A percentile compares a stretch with the other conserved stretches of the same genome.
phyloP scores from a whole-genome alignment of 805 yeast genomes.

The Candida broadrunensis region DNA sequence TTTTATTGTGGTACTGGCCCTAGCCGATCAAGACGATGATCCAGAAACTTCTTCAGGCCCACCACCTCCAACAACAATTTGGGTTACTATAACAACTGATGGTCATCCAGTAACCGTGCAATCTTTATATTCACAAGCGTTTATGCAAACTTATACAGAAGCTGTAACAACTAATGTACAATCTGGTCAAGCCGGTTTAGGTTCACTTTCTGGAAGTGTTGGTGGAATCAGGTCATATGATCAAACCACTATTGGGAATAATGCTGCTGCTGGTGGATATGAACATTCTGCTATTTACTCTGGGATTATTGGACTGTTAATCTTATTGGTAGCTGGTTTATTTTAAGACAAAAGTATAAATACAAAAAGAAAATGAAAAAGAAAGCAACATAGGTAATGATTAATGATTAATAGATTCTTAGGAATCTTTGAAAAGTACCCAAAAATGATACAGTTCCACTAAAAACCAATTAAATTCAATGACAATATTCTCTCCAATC shows the following conservation, averaged over 20 bases:
- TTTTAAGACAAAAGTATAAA: no score
- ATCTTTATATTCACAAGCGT: constrained; percentile 22
- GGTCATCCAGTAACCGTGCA: constrained; percentile 25
- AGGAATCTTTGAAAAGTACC: no score
- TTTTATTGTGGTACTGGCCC: constrained; percentile 9
- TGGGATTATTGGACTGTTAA: constrained; percentile 13
- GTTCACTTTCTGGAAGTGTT: constrained; percentile 21
- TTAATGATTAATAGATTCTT: no score
- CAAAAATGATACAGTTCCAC: no score
- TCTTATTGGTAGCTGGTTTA: constrained; percentile 8
- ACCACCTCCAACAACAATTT: constrained; percentile 26
- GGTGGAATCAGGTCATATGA: constrained; percentile 30
- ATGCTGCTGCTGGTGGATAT: constrained; percentile 6
- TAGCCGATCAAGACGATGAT: constrained; percentile 16
- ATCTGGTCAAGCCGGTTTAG: constrained; percentile 31
- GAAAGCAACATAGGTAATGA: no score
- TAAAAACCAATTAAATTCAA: no score
- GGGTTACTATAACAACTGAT: constrained; percentile 30
- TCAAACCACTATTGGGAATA: constrained; percentile 21
- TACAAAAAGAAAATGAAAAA: no score
- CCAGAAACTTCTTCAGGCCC: constrained; percentile 11
- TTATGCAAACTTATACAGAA: constrained; percentile 18
- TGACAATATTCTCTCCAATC: no score
- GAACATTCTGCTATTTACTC: constrained; percentile 4
- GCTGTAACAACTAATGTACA: constrained; percentile 15